A percentile compares a stretch with the other conserved stretches of the same genome.
Conservation (phyloP, 495 filamentous ascomycete species). For the Astrocystis sublimbata region DNA sequence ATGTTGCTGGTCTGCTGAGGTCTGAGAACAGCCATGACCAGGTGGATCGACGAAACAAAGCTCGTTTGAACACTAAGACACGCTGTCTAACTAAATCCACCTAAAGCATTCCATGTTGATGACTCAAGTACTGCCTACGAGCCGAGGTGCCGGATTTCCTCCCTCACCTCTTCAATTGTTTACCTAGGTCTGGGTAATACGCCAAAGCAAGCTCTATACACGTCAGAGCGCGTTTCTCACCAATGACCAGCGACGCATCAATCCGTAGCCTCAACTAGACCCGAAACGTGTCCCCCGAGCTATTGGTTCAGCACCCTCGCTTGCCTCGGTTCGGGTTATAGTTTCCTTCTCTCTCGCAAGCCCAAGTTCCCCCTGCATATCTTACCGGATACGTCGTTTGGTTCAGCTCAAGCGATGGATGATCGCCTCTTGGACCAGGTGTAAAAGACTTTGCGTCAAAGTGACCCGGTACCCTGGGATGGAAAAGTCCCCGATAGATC, state of each 20-base stretch:
- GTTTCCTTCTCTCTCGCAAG: too few species aligned
- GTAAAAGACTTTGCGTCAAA: conserved; percentile 2
- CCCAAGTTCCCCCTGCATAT: conserved; percentile 6
- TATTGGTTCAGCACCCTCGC: conserved; percentile 1
- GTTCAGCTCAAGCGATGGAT: neutral
- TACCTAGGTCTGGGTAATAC: neutral
- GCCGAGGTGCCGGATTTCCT: too few species aligned
- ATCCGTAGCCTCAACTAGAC: neutral
- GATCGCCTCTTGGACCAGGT: neutral
- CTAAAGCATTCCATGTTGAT: too few species aligned
- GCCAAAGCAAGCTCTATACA: neutral
- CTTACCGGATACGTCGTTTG: neutral
- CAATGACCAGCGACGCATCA: neutral
- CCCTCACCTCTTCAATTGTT: too few species aligned
- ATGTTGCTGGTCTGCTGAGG: neutral
- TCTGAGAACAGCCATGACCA: neutral
- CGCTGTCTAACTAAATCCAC: too few species aligned
- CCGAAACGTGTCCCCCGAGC: conserved; percentile 9
- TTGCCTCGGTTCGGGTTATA: neutral
- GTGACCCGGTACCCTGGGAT: conserved; percentile 3
- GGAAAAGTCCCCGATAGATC: neutral
- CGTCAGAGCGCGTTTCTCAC: conserved; percentile 2
- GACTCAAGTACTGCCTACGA: too few species aligned
- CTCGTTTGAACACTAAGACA: neutral
- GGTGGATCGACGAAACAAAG: neutral